Evolutionary conservation across 345 rosid genomes (phyloP).

Genomic region (Clarkia xantiana): DNA sequence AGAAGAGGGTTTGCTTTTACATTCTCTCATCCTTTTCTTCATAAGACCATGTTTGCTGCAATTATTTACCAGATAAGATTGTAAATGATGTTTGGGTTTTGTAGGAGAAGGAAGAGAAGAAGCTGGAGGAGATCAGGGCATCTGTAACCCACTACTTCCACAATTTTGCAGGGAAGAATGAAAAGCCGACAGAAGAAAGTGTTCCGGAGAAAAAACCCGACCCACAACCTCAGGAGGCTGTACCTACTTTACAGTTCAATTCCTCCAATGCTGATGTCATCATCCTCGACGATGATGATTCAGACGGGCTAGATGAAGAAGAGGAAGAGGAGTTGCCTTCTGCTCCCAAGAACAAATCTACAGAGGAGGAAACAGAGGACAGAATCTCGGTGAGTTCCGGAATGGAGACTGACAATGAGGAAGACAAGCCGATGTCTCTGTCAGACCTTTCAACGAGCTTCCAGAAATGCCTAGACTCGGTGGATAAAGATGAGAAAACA

Average conservation of each 20-base stretch:
- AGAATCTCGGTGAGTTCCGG: conserved; percentile 3
- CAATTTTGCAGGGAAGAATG: conserved; percentile 21
- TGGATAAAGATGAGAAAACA: conserved; percentile 17
- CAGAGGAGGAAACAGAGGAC: conserved; percentile 10
- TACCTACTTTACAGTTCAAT: no score
- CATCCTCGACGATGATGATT: conserved; percentile 24
- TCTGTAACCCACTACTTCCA: conserved; percentile 48
- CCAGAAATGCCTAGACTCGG: conserved; percentile 33
- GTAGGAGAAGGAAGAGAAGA: conserved; percentile 40
- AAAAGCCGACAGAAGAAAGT: conserved; percentile 16
- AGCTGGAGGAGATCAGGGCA: conserved; percentile 45
- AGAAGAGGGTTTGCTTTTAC: conserved; percentile 29
- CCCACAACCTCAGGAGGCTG: no score
- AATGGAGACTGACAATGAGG: conserved; percentile 19
- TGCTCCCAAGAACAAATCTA: background rate
- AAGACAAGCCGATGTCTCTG: conserved; percentile 20
- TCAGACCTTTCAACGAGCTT: conserved; percentile 47
- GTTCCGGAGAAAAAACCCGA: conserved; percentile 7
- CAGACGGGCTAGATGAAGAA: conserved; percentile 12
- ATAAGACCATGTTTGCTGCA: background rate
- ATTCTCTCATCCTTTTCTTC: no score
- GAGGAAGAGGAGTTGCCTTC: no score
- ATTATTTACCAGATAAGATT: background rate
- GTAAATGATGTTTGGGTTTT: background rate
- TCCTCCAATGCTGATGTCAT: conserved; percentile 27